These are phyloP conservation scores for Colletotrichum lentis DNA, from an alignment of 2,329 filamentous ascomycete species.

Conservation along the genomic window DNA sequence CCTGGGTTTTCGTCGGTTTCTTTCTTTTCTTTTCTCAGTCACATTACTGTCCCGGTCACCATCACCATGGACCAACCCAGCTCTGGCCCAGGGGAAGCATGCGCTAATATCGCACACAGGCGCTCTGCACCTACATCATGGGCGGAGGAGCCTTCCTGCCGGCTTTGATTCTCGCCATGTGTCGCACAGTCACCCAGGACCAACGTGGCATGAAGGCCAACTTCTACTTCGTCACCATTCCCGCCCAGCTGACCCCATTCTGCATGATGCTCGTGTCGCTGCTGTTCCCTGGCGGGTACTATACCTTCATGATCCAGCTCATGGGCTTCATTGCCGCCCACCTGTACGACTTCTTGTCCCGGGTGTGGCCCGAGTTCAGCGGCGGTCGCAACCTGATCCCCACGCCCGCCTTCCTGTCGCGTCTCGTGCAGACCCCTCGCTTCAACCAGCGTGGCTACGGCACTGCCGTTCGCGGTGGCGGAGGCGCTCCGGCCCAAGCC, in stretches of 20 bases:
- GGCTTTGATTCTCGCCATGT: slow-evolving; percentile 79
- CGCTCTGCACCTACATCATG: slow-evolving; percentile 61
- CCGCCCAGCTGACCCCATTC: slow-evolving; percentile 81
- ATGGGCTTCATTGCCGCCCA: slow-evolving; percentile 89
- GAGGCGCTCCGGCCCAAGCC: slow-evolving; percentile 40
- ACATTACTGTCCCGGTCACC: not conserved
- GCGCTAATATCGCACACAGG: slow-evolving; percentile 50
- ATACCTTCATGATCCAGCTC: slow-evolving; percentile 67
- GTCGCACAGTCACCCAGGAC: slow-evolving; percentile 87
- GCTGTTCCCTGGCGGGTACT: slow-evolving; percentile 67
- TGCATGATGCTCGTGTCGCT: slow-evolving; percentile 80
- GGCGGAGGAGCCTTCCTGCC: slow-evolving; percentile 61
- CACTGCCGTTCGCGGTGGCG: slow-evolving; percentile 61
- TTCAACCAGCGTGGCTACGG: slow-evolving; percentile 66
- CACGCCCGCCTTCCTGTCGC: slow-evolving; percentile 76
- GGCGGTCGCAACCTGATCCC: slow-evolving; percentile 79
- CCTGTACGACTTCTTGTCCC: slow-evolving; percentile 86
- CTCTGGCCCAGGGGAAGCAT: slow-evolving; percentile 36
- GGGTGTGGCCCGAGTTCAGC: slow-evolving; percentile 88
- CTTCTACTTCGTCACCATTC: slow-evolving; percentile 85
- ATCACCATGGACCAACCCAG: slow-evolving; percentile 8
- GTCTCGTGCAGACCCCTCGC: slow-evolving; percentile 66
- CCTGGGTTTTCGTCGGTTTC: slow-evolving; percentile 34
- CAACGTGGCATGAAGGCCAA: slow-evolving; percentile 78
- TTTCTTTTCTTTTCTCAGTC: slow-evolving; percentile 35